Conservation (phyloP, 305 asterid genomes). For the Rubia peregrina region DNA sequence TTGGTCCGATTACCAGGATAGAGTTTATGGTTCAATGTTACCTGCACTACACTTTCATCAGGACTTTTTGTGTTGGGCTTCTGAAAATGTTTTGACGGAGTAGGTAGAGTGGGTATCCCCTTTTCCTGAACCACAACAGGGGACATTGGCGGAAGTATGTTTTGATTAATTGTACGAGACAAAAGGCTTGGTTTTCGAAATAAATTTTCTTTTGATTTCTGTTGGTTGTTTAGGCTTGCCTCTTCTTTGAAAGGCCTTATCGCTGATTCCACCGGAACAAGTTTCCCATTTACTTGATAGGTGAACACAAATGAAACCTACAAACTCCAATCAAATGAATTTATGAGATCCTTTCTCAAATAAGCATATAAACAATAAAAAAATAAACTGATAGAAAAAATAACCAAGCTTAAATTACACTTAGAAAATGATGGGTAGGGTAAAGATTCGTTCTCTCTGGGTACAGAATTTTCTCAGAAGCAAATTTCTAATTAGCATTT, state of each 20-base stretch:
- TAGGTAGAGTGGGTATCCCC: constrained; percentile 22
- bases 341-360: constrained; percentile 14
- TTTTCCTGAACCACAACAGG: constrained; percentile 23
- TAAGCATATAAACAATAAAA: background rate
- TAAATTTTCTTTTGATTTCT: constrained; percentile 29
- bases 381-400: background rate
- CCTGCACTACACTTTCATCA: constrained; percentile 35
- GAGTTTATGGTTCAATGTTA: constrained; percentile 24
- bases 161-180: constrained; percentile 24
- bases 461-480: background rate
- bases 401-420: background rate
- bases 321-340: constrained; percentile 17
- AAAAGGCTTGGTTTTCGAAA: constrained; percentile 28
- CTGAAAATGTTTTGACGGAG: constrained; percentile 36
- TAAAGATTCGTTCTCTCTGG: background rate
- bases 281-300: constrained; percentile 87
- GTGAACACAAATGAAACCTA: constrained; percentile 96
- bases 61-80: constrained; percentile 46
- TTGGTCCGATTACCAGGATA: constrained; percentile 27
- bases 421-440: background rate
- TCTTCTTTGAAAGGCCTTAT: constrained; percentile 30
- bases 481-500: background rate
- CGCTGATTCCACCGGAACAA: constrained; percentile 71
- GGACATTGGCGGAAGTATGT: constrained; percentile 28
- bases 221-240: constrained; percentile 28